These are phyloP conservation scores for Phytopythium montanum DNA, from an alignment of 352 stramenopile species.

Conservation along the genomic window DNA sequence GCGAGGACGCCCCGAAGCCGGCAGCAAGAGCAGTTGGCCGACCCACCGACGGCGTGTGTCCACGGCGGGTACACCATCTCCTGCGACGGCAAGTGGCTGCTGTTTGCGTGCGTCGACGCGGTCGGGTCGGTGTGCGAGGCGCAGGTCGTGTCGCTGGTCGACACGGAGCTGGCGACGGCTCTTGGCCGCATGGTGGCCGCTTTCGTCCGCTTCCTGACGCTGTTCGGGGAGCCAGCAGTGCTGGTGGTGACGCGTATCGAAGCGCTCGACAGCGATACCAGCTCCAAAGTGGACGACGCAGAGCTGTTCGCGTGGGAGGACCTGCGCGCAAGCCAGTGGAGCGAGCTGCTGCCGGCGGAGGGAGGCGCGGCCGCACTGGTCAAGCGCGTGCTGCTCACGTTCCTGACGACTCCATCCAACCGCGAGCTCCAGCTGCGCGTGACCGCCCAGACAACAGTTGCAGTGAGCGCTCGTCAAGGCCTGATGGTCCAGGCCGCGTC, in stretches of 20 bases:
- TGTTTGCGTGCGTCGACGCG: conserved; percentile 48
- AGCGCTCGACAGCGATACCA: conserved; percentile 9
- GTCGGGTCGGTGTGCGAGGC: conserved; percentile 63
- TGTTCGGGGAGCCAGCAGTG: conserved; percentile 47
- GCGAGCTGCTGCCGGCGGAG: conserved; percentile 32
- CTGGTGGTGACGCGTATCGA: conserved; percentile 44
- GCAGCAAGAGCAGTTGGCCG: conserved; percentile 6
- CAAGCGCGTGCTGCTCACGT: conserved; percentile 29
- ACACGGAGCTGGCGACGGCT: conserved; percentile 21
- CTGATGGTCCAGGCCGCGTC: conserved; percentile 1
- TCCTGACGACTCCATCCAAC: conserved; percentile 29
- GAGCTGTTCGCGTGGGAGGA: conserved; percentile 40
- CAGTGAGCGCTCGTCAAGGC: conserved; percentile 21
- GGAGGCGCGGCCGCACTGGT: conserved; percentile 18
- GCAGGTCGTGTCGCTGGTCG: conserved; percentile 29
- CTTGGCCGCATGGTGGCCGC: conserved; percentile 43
- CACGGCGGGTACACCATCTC: conserved; percentile 58
- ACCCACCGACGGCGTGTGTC: conserved; percentile 19
- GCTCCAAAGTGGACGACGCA: conserved; percentile 14
- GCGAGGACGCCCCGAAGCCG: conserved; percentile 3
- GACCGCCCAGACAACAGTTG: conserved; percentile 28
- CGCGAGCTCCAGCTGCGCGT: conserved; percentile 43
- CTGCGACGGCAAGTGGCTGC: conserved; percentile 54
- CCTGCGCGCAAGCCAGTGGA: conserved; percentile 23
- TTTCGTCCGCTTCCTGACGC: conserved; percentile 48